Evolutionary conservation across 192 early-diverging fungal genomes (phyloP), one percentile per base, ranked within the genome.

Genomic region (Coemansia furcata): DNA sequence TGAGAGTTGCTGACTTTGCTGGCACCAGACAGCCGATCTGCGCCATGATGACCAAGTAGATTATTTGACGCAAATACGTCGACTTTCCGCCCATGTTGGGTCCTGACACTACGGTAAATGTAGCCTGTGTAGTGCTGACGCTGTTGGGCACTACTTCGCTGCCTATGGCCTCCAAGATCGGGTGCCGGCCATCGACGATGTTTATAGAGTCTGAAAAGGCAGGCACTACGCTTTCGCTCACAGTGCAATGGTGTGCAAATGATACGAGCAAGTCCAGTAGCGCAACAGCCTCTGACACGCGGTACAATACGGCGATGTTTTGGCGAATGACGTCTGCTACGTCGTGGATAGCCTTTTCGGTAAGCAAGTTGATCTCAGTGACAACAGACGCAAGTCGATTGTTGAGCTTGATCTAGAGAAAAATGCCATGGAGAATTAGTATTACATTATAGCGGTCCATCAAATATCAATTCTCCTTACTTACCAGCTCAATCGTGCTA

Each of bases 31-130:
- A 82, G 17, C 94, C 94, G 23, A 95, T 90, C 49, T 98, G 94
- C 0, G 94, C 92, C 89, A 98, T 86, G 30, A 96, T 86, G 4
- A 66, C 81, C 26, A 94, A 68, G 6, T 95, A 82, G 1, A 91
- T 90, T 33, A 93, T 87, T 70, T 94, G 93, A 1, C 89, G 85
- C 38, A 98, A 62, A 73, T 93, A 96, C 6, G 94, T 94, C 12
- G 89, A 89, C 72, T 96, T 95, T 23, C 94, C 94, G 37, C 90
- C 89, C 95, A 94, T 96, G 69, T 98, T 98, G 7, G 94, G 92
- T 0, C 95, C 95, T 11, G 92, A 94, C 6, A 96, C 87, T 14
- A 95, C 76, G 35, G 91, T 94, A 65, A 96, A 85, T 17, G 84
- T 87, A 0, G 77, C 78, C 5, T 71, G 69, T 15, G 74, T 69